Percentiles rank a stretch among this genome's conserved stretches.
These are phyloP conservation scores for Ustilago loliicola DNA, from an alignment of 1,284 basidiomycete genomes.

Conservation along the genomic window DNA sequence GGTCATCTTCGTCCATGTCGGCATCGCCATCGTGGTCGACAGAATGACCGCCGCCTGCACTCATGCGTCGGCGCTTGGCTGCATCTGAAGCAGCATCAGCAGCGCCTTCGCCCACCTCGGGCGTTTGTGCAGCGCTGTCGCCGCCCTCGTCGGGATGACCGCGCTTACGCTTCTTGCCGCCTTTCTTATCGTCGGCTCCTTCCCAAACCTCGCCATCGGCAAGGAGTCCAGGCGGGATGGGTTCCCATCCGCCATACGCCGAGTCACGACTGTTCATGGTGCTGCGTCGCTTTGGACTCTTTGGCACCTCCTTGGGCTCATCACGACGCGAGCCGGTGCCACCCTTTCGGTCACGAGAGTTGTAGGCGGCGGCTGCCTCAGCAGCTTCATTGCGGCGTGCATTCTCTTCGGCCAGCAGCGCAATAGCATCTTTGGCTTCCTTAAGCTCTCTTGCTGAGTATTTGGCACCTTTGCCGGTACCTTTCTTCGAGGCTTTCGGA, in stretches of 20 bases:
- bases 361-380: slow-evolving; percentile 31
- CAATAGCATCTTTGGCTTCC: slow-evolving; percentile 67
- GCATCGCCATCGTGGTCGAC: slow-evolving; percentile 31
- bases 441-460: slow-evolving; percentile 63
- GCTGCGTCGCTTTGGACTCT: slow-evolving; percentile 77
- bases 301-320: slow-evolving; percentile 35
- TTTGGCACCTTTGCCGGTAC: slow-evolving; percentile 46
- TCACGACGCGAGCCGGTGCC: slow-evolving; percentile 26
- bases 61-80: slow-evolving; percentile 59
- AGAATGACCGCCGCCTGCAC: slow-evolving; percentile 23
- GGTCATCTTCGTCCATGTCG: slow-evolving; percentile 44
- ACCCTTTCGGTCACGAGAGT: slow-evolving; percentile 40
- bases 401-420: slow-evolving; percentile 62
- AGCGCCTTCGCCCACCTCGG: slow-evolving; percentile 33
- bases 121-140: slow-evolving; percentile 29
- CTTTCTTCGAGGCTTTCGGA: slow-evolving; percentile 57
- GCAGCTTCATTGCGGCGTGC: slow-evolving; percentile 58
- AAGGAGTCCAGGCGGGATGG: slow-evolving; percentile 72
- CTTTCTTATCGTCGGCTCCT: slow-evolving; percentile 67
- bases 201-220: slow-evolving; percentile 65
- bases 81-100: slow-evolving; percentile 32
- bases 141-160: slow-evolving; percentile 40
- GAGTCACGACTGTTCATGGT: slow-evolving; percentile 98
- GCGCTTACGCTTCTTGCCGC: slow-evolving; percentile 60
- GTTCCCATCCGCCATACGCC: slow-evolving; percentile 89